Conservation (phyloP, 805 yeast genomes). For the Saccharomycopsis olivae region DNA sequence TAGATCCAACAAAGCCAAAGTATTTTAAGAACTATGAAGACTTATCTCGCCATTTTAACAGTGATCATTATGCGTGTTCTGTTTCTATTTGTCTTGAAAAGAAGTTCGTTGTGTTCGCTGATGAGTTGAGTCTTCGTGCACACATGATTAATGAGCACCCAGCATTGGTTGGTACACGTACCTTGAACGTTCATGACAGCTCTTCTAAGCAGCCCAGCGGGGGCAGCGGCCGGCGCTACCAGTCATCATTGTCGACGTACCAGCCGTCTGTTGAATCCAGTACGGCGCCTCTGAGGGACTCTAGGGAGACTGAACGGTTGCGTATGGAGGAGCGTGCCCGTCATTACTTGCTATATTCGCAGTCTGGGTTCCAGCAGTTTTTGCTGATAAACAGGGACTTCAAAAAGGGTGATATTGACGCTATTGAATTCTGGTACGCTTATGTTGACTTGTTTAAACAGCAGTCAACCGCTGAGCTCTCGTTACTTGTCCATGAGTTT, state of each 20-base stretch:
- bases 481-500: slow-evolving; percentile 48
- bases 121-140: slow-evolving; percentile 75
- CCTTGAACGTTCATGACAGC: too few relatives aligned
- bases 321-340: too few relatives aligned
- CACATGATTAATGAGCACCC: slow-evolving; percentile 83
- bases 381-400: too few relatives aligned
- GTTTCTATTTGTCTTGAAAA: slow-evolving; percentile 74
- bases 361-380: too few relatives aligned
- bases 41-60: slow-evolving; percentile 63
- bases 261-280: too few relatives aligned
- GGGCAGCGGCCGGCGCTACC: too few relatives aligned
- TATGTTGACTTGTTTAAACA: slow-evolving; percentile 40
- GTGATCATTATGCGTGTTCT: slow-evolving; percentile 66
- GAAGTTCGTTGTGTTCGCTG: slow-evolving; percentile 85
- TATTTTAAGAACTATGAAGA: slow-evolving; percentile 71
- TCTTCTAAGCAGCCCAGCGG: too few relatives aligned
- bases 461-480: slow-evolving; percentile 36
- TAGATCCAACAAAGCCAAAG: slow-evolving; percentile 49
- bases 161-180: slow-evolving; percentile 39
- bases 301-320: too few relatives aligned
- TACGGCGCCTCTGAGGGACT: too few relatives aligned
- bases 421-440: slow-evolving; percentile 34
- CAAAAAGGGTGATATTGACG: slow-evolving; percentile 34
- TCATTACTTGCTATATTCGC: too few relatives aligned
- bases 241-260: too few relatives aligned